Evolutionary conservation across 2,329 filamentous ascomycete genomes (phyloP).

Genomic region (Ophiostoma sp.): DNA sequence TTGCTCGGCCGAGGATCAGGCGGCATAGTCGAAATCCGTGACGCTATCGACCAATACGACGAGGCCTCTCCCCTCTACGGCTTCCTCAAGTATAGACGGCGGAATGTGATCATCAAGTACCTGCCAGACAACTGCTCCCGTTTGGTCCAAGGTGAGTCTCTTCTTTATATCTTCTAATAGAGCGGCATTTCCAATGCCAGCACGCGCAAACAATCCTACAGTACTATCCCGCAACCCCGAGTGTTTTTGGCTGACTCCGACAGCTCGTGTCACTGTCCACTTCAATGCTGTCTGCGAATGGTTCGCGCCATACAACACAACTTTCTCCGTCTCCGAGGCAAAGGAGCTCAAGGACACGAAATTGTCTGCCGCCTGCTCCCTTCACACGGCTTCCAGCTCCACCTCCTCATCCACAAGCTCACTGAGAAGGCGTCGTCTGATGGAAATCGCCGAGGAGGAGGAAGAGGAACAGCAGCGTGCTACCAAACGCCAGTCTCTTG

Average conservation of each 20-base stretch:
- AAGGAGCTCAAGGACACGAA: slow-evolving; percentile 82
- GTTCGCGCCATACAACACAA: slow-evolving; percentile 81
- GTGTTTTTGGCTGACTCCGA: not conserved
- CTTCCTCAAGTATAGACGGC: slow-evolving; percentile 80
- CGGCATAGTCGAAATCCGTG: slow-evolving; percentile 78
- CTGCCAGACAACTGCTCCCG: slow-evolving; percentile 86
- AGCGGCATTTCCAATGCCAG: not conserved
- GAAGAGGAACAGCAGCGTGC: slow-evolving; percentile 58
- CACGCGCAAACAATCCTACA: not conserved
- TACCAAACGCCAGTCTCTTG: slow-evolving; percentile 53
- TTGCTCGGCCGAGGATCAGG: slow-evolving; percentile 71
- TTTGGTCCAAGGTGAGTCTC: slow-evolving; percentile 74
- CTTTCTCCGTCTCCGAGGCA: slow-evolving; percentile 68
- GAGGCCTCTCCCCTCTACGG: slow-evolving; percentile 88
- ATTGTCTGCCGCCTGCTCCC: slow-evolving; percentile 79
- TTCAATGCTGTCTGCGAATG: slow-evolving; percentile 62
- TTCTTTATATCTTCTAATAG: not conserved
- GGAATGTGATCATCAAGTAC: slow-evolving; percentile 89
- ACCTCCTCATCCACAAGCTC: slow-evolving; percentile 81
- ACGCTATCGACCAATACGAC: slow-evolving; percentile 69
- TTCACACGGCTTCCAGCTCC: slow-evolving; percentile 82
- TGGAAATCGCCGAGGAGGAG: slow-evolving; percentile 91
- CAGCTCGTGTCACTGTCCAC: slow-evolving; percentile 76
- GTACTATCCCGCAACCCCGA: not conserved
- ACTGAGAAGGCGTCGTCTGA: slow-evolving; percentile 67